Conservation (phyloP, 179 eudicot genomes). For the Spergularia azorica region DNA sequence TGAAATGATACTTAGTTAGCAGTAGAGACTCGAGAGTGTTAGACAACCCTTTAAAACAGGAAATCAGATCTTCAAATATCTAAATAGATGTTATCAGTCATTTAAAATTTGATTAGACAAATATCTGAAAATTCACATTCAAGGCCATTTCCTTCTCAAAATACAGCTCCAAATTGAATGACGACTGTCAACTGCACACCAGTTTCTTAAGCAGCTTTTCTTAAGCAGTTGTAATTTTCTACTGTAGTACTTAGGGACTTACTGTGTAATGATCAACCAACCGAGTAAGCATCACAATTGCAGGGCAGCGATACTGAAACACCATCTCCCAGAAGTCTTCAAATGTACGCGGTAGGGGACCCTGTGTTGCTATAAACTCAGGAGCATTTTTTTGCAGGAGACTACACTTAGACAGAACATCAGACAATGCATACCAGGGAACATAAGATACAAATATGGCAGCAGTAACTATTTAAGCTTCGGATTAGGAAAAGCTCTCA, state of each 20-base stretch:
- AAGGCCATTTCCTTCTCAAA: no score
- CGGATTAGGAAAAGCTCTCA: constrained; percentile 26
- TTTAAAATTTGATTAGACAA: no score
- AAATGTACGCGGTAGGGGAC: constrained; percentile 79
- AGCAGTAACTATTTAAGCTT: not conserved
- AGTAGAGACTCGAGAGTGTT: not conserved
- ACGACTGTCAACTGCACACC: no score
- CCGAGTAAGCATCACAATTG: constrained; percentile 84
- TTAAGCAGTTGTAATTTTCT: not conserved
- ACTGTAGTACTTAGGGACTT: constrained; percentile 22
- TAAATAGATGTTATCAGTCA: no score
- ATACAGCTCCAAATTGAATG: no score
- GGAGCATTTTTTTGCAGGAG: constrained; percentile 59
- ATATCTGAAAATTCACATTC: no score
- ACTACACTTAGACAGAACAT: constrained; percentile 46
- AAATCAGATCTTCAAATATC: not conserved
- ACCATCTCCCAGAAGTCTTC: constrained; percentile 99
- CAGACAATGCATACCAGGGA: constrained; percentile 8
- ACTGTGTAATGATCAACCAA: constrained; percentile 79
- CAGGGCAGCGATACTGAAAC: constrained; percentile 75
- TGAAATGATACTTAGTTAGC: no score
- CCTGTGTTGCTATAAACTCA: constrained; percentile 94
- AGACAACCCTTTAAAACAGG: constrained; percentile 1
- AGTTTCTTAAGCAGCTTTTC: not conserved
- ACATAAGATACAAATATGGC: not conserved